phyloP scores from a whole-genome alignment of 352 stramenopile species.

The Aphanomyces invadans region DNA sequence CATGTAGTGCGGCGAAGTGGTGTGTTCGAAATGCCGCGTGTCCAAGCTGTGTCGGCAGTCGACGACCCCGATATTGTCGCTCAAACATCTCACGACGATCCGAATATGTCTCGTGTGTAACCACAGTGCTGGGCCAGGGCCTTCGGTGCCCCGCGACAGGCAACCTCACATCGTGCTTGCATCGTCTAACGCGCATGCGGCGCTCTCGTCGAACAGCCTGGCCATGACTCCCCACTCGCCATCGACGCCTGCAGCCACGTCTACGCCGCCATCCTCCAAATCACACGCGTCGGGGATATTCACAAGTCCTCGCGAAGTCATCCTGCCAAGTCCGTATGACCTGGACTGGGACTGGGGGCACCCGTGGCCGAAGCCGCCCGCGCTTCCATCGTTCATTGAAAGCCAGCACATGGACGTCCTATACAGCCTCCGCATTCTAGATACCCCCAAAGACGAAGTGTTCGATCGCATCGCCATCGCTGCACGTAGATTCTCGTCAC shows the following conservation, averaged over 20 bases:
- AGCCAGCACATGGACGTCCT: constrained; percentile 42
- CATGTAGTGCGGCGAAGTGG: constrained; percentile 51
- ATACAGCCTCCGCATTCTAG: constrained; percentile 44
- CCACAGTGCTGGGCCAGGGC: not conserved
- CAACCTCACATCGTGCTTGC: not conserved
- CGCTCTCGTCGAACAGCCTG: too few species aligned
- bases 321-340: constrained; percentile 37
- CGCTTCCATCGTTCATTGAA: constrained; percentile 50
- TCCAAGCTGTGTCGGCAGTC: not conserved
- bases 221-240: not conserved
- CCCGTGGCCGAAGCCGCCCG: constrained; percentile 64
- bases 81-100: not conserved
- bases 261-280: not conserved
- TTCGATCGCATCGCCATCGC: constrained; percentile 83
- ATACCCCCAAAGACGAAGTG: constrained; percentile 48
- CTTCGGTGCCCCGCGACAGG: not conserved
- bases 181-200: not conserved
- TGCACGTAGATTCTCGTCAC: constrained; percentile 78
- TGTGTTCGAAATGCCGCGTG: constrained; percentile 68
- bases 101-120: constrained; percentile 21
- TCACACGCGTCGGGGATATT: not conserved
- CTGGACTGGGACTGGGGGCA: constrained; percentile 80
- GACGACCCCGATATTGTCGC: not conserved
- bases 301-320: not conserved
- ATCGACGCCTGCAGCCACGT: not conserved